These are phyloP conservation scores for Biscogniauxia sp. DNA, from an alignment of 2,329 filamentous ascomycete genomes.

Conservation along the genomic window DNA sequence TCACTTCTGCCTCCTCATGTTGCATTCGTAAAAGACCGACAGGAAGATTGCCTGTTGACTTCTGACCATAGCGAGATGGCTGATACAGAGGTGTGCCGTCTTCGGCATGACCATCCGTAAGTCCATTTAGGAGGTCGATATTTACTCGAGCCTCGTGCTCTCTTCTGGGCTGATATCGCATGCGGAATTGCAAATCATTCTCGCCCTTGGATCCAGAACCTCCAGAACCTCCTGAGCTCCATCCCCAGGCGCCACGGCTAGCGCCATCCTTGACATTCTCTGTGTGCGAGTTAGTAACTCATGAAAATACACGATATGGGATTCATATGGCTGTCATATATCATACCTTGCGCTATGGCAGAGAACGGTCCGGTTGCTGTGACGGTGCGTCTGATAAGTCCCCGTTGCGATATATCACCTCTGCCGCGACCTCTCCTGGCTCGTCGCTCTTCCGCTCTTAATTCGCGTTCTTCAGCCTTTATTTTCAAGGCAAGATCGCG, in stretches of 20 bases:
- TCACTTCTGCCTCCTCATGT: constrained; percentile 52
- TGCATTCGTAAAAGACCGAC: constrained; percentile 56
- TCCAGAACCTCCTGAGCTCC: constrained; percentile 19
- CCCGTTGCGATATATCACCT: constrained; percentile 32
- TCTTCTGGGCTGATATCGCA: constrained; percentile 41
- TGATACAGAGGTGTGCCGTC: constrained; percentile 45
- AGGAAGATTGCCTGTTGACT: constrained; percentile 40
- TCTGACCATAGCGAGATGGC: constrained; percentile 31
- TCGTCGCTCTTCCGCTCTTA: constrained; percentile 33
- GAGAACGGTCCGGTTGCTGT: constrained; percentile 38
- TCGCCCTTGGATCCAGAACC: constrained; percentile 25
- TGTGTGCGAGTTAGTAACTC: constrained; percentile 16
- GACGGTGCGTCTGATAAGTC: constrained; percentile 29
- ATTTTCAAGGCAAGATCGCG: constrained; percentile 29
- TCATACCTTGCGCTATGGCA: constrained; percentile 18
- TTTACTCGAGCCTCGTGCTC: constrained; percentile 52
- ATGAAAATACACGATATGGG: not conserved
- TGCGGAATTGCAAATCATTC: constrained; percentile 36
- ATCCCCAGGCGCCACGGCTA: constrained; percentile 16
- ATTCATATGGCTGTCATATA: not conserved
- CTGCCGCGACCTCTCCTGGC: constrained; percentile 36
- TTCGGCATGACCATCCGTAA: constrained; percentile 39
- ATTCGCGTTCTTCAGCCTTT: constrained; percentile 33
- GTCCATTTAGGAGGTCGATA: constrained; percentile 53
- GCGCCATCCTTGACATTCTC: constrained; percentile 25